Conservation (phyloP, 352 stramenopile genomes). For the Globisporangium paroecandrum region DNA sequence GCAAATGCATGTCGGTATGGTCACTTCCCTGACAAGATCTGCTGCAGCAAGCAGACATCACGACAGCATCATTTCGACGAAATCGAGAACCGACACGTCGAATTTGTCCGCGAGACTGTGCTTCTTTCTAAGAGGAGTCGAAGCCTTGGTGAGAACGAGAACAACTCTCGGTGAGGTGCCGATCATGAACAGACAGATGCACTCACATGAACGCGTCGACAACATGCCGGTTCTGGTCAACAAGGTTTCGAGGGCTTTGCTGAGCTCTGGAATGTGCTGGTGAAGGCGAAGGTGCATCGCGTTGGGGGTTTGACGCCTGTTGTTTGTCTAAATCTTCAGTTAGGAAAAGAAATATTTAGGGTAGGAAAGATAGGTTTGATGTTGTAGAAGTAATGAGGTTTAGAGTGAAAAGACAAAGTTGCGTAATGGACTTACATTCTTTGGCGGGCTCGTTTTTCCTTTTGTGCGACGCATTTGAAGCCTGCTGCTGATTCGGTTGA, state of each 20-base stretch:
- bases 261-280: not conserved
- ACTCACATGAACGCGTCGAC: slow-evolving; percentile 35
- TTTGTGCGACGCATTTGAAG: slow-evolving; percentile 3
- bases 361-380: slow-evolving; percentile 18
- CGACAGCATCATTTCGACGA: slow-evolving; percentile 61
- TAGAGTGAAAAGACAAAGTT: slow-evolving; percentile 10
- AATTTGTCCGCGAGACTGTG: slow-evolving; percentile 47
- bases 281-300: not conserved
- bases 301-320: slow-evolving; percentile 2
- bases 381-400: slow-evolving; percentile 21
- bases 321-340: slow-evolving; percentile 14
- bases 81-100: slow-evolving; percentile 49
- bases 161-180: not conserved
- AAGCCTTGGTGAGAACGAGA: not conserved
- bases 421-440: slow-evolving; percentile 13
- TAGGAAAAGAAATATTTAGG: slow-evolving; percentile 19
- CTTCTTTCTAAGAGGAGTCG: slow-evolving; percentile 27
- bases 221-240: slow-evolving; percentile 7
- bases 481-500: not conserved
- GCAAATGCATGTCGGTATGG: not conserved
- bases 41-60: slow-evolving; percentile 19
- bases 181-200: not conserved
- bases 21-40: not conserved
- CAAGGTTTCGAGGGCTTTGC: not conserved
- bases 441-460: not conserved